Evolutionary conservation across 805 yeast genomes (phyloP).

Genomic region (Yarrowia sp.): DNA sequence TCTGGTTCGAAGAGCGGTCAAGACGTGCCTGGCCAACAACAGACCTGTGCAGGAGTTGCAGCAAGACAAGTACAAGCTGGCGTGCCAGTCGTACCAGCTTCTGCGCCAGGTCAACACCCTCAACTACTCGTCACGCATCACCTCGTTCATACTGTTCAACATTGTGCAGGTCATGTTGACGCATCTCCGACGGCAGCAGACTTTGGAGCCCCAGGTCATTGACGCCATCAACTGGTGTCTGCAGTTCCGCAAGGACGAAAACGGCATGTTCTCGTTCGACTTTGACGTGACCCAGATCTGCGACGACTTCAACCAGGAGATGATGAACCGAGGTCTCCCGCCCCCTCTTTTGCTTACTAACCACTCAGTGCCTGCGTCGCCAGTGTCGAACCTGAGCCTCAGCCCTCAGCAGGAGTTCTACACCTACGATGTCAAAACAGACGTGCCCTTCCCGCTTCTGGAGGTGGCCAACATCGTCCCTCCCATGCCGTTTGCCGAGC

Average conservation of each 20-base stretch:
- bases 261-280: slow-evolving; percentile 19
- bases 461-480: slow-evolving; percentile 24
- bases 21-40: slow-evolving; percentile 23
- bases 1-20: slow-evolving; percentile 9
- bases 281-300: slow-evolving; percentile 29
- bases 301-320: slow-evolving; percentile 33
- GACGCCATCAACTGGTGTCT: slow-evolving; percentile 33
- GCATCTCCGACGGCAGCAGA: slow-evolving; percentile 5
- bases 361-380: slow-evolving; percentile 10
- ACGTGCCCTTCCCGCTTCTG: background rate
- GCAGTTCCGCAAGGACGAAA: slow-evolving; percentile 21
- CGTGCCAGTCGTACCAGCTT: slow-evolving; percentile 23
- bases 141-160: slow-evolving; percentile 28
- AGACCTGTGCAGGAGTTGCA: slow-evolving; percentile 15
- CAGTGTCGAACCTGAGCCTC: slow-evolving; percentile 6
- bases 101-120: background rate
- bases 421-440: slow-evolving; percentile 24
- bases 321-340: slow-evolving; percentile 7
- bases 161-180: slow-evolving; percentile 13
- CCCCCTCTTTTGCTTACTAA: slow-evolving; percentile 4
- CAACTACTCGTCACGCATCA: slow-evolving; percentile 5
- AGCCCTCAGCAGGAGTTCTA: slow-evolving; percentile 29
- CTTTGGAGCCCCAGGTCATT: slow-evolving; percentile 1
- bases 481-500: slow-evolving; percentile 5
- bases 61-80: slow-evolving; percentile 25